A percentile compares a stretch with the other conserved stretches of the same genome.
These are phyloP conservation scores for Microcos paniculata DNA, from an alignment of 345 rosid genomes.

Conservation along the genomic window DNA sequence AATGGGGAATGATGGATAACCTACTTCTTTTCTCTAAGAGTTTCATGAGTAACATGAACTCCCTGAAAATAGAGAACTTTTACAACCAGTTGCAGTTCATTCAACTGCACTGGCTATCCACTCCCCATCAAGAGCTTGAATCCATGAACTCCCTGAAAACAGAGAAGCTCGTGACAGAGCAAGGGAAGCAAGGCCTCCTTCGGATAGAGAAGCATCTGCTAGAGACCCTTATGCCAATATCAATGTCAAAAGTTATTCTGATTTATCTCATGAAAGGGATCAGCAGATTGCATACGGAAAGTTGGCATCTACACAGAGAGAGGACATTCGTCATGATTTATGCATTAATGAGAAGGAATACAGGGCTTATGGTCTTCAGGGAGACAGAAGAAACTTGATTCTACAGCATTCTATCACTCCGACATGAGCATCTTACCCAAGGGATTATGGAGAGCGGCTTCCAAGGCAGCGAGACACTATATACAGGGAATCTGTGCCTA, in stretches of 20 bases:
- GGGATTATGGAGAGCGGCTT: slow-evolving; percentile 39
- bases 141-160: too few relatives aligned
- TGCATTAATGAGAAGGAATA: slow-evolving; percentile 64
- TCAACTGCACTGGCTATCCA: too few relatives aligned
- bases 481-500: slow-evolving; percentile 27
- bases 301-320: slow-evolving; percentile 26
- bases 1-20: too few relatives aligned
- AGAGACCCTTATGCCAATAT: slow-evolving; percentile 34
- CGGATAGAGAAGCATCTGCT: slow-evolving; percentile 31
- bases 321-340: slow-evolving; percentile 43
- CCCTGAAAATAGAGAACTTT: too few relatives aligned
- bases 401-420: slow-evolving; percentile 27
- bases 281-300: slow-evolving; percentile 21
- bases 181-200: slow-evolving; percentile 32
- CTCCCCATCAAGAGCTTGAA: too few relatives aligned
- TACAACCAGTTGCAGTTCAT: too few relatives aligned
- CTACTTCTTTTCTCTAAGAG: too few relatives aligned
- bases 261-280: slow-evolving; percentile 49
- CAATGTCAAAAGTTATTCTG: slow-evolving; percentile 30
- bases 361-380: slow-evolving; percentile 59
- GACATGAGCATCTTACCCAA: slow-evolving; percentile 32
- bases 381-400: slow-evolving; percentile 53
- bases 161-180: slow-evolving; percentile 27
- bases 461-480: slow-evolving; percentile 35
- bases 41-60: too few relatives aligned